These are phyloP conservation scores for Aspergillus sp. DNA, from an alignment of 2,329 filamentous ascomycete species.

Conservation along the genomic window DNA sequence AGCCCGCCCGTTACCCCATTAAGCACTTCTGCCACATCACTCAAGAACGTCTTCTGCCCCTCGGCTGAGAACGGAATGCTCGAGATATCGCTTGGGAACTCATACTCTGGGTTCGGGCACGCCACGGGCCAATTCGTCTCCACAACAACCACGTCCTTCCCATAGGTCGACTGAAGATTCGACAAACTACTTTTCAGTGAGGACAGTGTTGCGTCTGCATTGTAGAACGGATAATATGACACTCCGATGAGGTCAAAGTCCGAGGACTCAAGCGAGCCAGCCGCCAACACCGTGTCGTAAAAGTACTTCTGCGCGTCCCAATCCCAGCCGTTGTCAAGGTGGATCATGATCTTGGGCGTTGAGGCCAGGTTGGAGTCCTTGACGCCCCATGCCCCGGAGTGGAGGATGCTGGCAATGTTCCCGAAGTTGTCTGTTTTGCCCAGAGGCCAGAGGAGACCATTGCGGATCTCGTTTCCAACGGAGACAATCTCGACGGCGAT, in stretches of 20 bases:
- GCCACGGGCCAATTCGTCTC: conserved; percentile 70
- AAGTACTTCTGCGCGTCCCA: conserved; percentile 66
- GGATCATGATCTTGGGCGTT: conserved; percentile 69
- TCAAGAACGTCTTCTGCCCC: conserved; percentile 64
- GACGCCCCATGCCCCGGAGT: conserved; percentile 64
- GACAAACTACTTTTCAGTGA: conserved; percentile 56
- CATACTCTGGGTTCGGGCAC: conserved; percentile 58
- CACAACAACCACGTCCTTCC: conserved; percentile 67
- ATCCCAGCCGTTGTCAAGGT: conserved; percentile 74
- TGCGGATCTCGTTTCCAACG: conserved; percentile 72
- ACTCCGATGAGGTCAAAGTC: conserved; percentile 74
- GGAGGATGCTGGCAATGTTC: conserved; percentile 64
- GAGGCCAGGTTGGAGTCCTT: conserved; percentile 60
- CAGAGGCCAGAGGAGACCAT: conserved; percentile 66
- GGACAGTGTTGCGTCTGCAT: conserved; percentile 57
- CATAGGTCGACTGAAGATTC: conserved; percentile 62
- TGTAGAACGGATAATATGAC: conserved; percentile 73
- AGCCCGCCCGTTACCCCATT: conserved; percentile 51
- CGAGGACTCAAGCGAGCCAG: conserved; percentile 49
- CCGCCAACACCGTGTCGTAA: conserved; percentile 59
- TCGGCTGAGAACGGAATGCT: conserved; percentile 62
- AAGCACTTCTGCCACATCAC: conserved; percentile 59
- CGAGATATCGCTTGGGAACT: conserved; percentile 61
- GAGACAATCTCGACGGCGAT: conserved; percentile 63
- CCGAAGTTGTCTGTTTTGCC: conserved; percentile 56